Evolutionary conservation across 306 rosid species (phyloP).

Genomic region (Quercus ilex): DNA sequence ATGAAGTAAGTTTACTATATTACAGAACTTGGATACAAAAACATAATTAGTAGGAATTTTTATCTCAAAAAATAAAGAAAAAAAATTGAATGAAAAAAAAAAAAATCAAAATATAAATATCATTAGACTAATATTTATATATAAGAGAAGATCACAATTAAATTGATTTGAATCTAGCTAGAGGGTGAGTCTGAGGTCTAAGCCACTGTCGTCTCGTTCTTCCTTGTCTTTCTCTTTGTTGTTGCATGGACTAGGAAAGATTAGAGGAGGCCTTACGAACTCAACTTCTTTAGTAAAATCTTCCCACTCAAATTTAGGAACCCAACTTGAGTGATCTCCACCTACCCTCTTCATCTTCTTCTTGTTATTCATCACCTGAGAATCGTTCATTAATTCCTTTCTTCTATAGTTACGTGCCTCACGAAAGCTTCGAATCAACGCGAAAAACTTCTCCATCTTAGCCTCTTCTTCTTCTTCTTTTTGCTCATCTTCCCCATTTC

Average conservation of each 20-base stretch:
- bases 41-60: too few relatives aligned
- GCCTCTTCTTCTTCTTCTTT: constrained; percentile 22
- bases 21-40: too few relatives aligned
- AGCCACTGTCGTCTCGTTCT: neutral
- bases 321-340: neutral
- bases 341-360: constrained; percentile 17
- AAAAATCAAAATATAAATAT: too few relatives aligned
- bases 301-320: constrained; percentile 31
- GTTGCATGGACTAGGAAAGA: constrained; percentile 6
- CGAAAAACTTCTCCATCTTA: constrained; percentile 44
- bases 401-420: constrained; percentile 30
- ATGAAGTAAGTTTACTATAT: too few relatives aligned
- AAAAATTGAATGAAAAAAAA: too few relatives aligned
- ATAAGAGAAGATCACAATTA: too few relatives aligned
- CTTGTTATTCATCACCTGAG: neutral
- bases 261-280: constrained; percentile 14
- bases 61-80: too few relatives aligned
- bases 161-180: neutral
- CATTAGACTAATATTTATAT: too few relatives aligned
- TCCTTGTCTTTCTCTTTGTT: neutral
- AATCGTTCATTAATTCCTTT: constrained; percentile 20
- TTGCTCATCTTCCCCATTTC: neutral
- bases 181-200: constrained; percentile 46
- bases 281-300: constrained; percentile 36
- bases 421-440: constrained; percentile 40